Percentiles rank a stretch among this genome's conserved stretches.
phyloP scores from a whole-genome alignment of 23 red algal species.

The Gracilaria gracilis region DNA sequence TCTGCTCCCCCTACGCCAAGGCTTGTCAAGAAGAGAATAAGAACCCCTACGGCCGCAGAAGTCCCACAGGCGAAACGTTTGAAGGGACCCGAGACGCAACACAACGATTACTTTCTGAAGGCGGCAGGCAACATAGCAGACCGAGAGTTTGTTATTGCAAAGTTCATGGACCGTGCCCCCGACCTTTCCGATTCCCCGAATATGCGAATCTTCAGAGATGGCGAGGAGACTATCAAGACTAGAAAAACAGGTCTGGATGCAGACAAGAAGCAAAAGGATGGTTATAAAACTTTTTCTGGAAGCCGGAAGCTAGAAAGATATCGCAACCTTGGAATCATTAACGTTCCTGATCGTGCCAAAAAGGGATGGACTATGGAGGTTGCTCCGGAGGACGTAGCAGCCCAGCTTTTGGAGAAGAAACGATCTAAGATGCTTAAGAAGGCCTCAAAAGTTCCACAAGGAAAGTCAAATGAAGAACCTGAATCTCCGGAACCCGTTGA shows the following conservation, averaged over 20 bases:
- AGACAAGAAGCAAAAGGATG: conserved; percentile 42
- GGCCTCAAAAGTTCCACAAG: not conserved
- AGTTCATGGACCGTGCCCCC: conserved; percentile 50
- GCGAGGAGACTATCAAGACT: conserved; percentile 32
- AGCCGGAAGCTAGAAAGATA: conserved; percentile 36
- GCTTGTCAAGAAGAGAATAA: conserved; percentile 21
- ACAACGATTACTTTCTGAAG: conserved; percentile 38
- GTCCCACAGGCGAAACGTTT: not conserved
- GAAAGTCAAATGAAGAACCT: not conserved
- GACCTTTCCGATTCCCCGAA: conserved; percentile 24
- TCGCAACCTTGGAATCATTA: conserved; percentile 45
- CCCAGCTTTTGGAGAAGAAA: not conserved
- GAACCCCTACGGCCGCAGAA: not conserved
- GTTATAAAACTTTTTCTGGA: conserved; percentile 31
- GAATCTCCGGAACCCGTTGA: conserved; percentile 12
- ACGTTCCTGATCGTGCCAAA: conserved; percentile 28
- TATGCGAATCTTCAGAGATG: conserved; percentile 35
- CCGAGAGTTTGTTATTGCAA: conserved; percentile 53
- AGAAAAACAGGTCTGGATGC: conserved; percentile 38
- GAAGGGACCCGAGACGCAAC: conserved; percentile 12
- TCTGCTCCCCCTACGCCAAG: conserved; percentile 6
- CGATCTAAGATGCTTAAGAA: not conserved
- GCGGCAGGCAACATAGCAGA: conserved; percentile 13
- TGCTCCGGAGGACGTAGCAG: conserved; percentile 20
- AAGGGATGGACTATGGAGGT: conserved; percentile 56